These are phyloP conservation scores for Colletotrichum falcatum DNA, from an alignment of 2,329 filamentous ascomycete species.

Conservation along the genomic window DNA sequence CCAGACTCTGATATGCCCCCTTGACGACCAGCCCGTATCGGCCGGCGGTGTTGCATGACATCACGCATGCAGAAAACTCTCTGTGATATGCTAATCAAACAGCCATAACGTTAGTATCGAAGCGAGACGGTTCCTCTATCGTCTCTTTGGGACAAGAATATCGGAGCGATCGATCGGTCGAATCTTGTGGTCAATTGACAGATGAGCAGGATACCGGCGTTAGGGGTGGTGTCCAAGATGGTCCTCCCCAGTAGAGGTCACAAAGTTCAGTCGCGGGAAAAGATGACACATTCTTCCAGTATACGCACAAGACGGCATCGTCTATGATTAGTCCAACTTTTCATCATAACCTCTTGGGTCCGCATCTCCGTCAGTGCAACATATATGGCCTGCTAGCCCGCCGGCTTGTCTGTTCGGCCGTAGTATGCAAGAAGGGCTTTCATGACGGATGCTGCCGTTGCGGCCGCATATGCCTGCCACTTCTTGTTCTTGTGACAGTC, in stretches of 20 bases:
- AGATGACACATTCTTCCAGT: constrained; percentile 46
- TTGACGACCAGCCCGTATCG: not conserved
- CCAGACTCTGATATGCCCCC: not conserved
- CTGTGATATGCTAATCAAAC: not conserved
- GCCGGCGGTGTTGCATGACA: not conserved
- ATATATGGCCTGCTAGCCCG: no score
- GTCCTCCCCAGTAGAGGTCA: constrained; percentile 44
- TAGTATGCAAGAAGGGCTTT: constrained; percentile 12
- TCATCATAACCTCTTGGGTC: no score
- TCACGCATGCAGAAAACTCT: not conserved
- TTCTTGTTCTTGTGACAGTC: constrained; percentile 54
- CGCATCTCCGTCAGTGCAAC: no score
- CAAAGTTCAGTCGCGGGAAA: constrained; percentile 43
- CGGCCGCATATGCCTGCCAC: constrained; percentile 56
- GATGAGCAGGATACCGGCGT: constrained; percentile 48
- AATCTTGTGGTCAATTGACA: constrained; percentile 43
- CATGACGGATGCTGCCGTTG: constrained; percentile 50
- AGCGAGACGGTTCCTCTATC: not conserved
- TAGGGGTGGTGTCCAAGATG: constrained; percentile 51
- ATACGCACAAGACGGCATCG: constrained; percentile 47
- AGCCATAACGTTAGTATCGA: not conserved
- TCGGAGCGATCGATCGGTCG: constrained; percentile 2
- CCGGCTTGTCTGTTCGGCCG: constrained; percentile 5
- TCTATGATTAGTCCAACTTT: no score
- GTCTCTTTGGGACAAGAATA: not conserved